Evolutionary conservation across 2,329 filamentous ascomycete genomes (phyloP).

Genomic region (Phaeosphaeria sp.): DNA sequence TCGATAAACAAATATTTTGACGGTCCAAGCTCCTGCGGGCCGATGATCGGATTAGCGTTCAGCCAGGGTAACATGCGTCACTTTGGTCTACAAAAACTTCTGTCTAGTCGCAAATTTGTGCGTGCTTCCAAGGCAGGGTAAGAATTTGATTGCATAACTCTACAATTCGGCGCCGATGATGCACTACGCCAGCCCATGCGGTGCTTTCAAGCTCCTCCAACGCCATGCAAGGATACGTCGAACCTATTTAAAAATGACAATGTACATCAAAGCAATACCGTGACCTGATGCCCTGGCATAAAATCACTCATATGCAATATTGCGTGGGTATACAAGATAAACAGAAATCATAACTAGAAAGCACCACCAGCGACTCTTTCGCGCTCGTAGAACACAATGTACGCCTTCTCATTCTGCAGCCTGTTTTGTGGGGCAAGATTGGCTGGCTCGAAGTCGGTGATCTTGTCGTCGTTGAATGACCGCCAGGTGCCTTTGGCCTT

Average conservation of each 20-base stretch:
- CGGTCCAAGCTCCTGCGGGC: slow-evolving; percentile 23
- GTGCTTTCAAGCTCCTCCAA: background rate
- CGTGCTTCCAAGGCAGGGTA: background rate
- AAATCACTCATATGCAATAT: background rate
- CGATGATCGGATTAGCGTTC: slow-evolving; percentile 24
- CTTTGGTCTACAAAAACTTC: background rate
- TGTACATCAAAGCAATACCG: background rate
- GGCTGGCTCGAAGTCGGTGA: slow-evolving; percentile 64
- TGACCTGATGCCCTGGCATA: background rate
- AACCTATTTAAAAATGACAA: background rate
- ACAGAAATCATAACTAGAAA: slow-evolving; percentile 15
- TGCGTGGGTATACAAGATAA: slow-evolving; percentile 1
- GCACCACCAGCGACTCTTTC: slow-evolving; percentile 43
- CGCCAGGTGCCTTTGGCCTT: slow-evolving; percentile 63
- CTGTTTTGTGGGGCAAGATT: slow-evolving; percentile 56
- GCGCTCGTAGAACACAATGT: slow-evolving; percentile 69
- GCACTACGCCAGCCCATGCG: slow-evolving; percentile 4
- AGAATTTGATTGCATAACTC: background rate
- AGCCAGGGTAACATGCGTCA: background rate
- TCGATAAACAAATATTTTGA: slow-evolving; percentile 21
- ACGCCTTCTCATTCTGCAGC: slow-evolving; percentile 68
- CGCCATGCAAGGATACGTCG: background rate
- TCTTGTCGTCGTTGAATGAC: slow-evolving; percentile 63
- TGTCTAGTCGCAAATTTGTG: background rate
- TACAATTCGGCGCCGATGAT: background rate